These are phyloP conservation scores for Penicillium roqueforti DNA, from an alignment of 495 filamentous ascomycete genomes.

Conservation along the genomic window DNA sequence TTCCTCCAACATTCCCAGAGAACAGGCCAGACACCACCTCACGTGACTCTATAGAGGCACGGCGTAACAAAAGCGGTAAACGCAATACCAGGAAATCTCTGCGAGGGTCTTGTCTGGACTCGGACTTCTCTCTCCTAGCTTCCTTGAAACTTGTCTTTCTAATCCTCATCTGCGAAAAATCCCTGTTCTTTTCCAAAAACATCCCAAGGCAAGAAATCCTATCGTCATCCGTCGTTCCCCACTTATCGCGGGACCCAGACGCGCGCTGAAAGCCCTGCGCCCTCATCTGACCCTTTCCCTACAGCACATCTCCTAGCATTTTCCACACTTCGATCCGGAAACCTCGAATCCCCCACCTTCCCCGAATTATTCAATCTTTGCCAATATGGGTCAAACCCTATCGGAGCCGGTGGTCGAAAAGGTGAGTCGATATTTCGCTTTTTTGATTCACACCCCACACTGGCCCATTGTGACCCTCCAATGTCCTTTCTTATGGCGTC, in stretches of 20 bases:
- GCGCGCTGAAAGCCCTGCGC: constrained; percentile 29
- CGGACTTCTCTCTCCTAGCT: neutral
- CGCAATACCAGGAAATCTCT: constrained; percentile 23
- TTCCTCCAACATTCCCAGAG: neutral
- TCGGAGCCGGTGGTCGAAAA: constrained; percentile 98
- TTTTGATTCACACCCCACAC: constrained; percentile 32
- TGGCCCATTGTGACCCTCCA: constrained; percentile 15
- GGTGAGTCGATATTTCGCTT: constrained; percentile 55
- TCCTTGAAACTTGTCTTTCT: neutral
- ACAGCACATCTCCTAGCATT: constrained; percentile 10
- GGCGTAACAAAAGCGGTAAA: constrained; percentile 18
- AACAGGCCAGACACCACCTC: constrained; percentile 9
- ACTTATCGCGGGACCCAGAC: constrained; percentile 31
- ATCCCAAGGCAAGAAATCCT: neutral
- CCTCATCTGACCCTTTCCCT: constrained; percentile 29
- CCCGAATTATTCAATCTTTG: constrained; percentile 29
- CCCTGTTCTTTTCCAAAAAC: neutral
- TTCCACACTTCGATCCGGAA: constrained; percentile 20
- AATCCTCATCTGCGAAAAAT: neutral
- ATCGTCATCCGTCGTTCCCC: constrained; percentile 27
- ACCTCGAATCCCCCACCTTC: constrained; percentile 7
- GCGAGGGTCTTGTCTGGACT: neutral
- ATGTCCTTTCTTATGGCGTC: constrained; percentile 14
- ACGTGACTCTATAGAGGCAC: constrained; percentile 12
- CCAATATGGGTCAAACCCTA: constrained; percentile 93